Evolutionary conservation across 2,329 filamentous ascomycete genomes (phyloP).

Genomic region (Colletotrichum sublineola): DNA sequence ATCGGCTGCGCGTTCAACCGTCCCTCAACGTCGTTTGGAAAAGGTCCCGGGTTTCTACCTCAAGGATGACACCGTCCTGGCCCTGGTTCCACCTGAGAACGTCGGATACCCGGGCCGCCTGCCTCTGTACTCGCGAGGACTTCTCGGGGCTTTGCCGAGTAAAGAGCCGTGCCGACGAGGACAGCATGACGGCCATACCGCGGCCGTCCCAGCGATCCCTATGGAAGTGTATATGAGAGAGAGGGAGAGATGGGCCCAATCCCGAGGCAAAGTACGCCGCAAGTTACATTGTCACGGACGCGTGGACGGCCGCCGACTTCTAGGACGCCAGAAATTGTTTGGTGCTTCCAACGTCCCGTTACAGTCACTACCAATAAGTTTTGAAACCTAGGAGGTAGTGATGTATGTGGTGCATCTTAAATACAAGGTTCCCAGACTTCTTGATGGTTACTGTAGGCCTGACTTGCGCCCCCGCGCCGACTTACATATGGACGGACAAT

Average conservation of each 20-base stretch:
- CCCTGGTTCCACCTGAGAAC: not conserved
- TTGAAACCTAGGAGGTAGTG: too few species aligned
- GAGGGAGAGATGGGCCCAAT: not conserved
- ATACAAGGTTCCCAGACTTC: too few species aligned
- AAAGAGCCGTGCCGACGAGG: not conserved
- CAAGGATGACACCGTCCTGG: not conserved
- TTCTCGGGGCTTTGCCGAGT: constrained; percentile 37
- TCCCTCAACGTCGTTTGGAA: constrained; percentile 51
- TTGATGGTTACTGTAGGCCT: not conserved
- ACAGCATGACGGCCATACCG: not conserved
- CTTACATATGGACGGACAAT: not conserved
- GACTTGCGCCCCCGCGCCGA: not conserved
- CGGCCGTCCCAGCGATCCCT: constrained; percentile 36
- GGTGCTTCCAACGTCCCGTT: not conserved
- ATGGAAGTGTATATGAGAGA: too few species aligned
- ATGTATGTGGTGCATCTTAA: too few species aligned
- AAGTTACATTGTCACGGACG: not conserved
- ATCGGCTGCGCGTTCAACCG: constrained; percentile 25
- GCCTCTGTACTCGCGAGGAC: constrained; percentile 22
- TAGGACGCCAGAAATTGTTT: not conserved
- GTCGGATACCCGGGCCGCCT: constrained; percentile 19
- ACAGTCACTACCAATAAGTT: too few species aligned
- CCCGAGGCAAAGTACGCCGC: not conserved
- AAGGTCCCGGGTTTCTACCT: constrained; percentile 44
- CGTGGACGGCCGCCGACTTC: not conserved